Evolutionary conservation across 768 basidiomycete genomes (phyloP).

Genomic region (Cyathus striatus): DNA sequence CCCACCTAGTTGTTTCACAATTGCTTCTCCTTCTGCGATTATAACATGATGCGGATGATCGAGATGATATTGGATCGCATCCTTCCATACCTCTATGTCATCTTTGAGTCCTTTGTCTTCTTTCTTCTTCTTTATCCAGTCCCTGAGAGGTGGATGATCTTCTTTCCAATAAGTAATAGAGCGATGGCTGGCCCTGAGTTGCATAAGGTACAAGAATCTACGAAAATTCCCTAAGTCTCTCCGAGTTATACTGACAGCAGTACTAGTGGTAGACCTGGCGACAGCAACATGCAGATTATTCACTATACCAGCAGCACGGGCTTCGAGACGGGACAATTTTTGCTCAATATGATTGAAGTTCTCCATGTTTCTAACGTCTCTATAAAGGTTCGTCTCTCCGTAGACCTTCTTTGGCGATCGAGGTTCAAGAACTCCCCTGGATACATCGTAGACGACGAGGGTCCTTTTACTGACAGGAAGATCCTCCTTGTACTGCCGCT

Average conservation of each 20-base stretch:
- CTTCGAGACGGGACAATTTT: conserved; percentile 21
- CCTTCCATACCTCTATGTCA: conserved; percentile 21
- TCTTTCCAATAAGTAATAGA: conserved; percentile 20
- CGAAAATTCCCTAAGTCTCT: conserved; percentile 20
- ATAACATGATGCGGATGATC: conserved; percentile 21
- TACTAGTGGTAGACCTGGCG: neutral
- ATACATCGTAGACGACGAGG: conserved; percentile 16
- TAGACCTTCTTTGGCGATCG: conserved; percentile 11
- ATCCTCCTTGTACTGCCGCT: conserved; percentile 4
- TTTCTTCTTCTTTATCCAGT: conserved; percentile 19
- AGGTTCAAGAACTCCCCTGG: conserved; percentile 8
- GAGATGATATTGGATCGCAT: conserved; percentile 24
- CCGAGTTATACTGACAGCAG: conserved; percentile 14
- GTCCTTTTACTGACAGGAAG: conserved; percentile 5
- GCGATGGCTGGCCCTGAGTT: conserved; percentile 19
- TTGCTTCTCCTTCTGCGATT: too few species aligned
- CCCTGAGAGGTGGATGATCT: conserved; percentile 11
- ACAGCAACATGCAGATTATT: conserved; percentile 14
- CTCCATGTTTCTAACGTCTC: conserved; percentile 11
- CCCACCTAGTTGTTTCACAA: too few species aligned
- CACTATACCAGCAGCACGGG: conserved; percentile 16
- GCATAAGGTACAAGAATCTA: conserved; percentile 32
- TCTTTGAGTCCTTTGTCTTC: conserved; percentile 11
- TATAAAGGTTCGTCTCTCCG: conserved; percentile 18
- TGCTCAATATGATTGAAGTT: conserved; percentile 22